Conservation (phyloP, 1,284 basidiomycete genomes). For the Nidula niveotomentosa region DNA sequence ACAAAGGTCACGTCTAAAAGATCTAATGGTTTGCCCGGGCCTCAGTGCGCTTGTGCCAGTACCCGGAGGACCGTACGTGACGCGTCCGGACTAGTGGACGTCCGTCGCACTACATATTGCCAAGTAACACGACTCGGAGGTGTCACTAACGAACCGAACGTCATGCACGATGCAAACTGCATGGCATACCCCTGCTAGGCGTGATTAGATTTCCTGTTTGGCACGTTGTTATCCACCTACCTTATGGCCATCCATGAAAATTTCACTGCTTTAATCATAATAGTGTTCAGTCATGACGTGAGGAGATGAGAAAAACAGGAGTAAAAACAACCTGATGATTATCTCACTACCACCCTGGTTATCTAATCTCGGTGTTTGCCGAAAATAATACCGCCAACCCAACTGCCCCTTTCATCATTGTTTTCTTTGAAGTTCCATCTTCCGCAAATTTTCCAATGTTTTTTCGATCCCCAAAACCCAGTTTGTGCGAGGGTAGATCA, state of each 20-base stretch:
- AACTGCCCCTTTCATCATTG: not conserved
- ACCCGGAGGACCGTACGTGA: not conserved
- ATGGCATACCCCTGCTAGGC: not conserved
- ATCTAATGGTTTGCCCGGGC: too few species aligned
- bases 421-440: not conserved
- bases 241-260: not conserved
- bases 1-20: not conserved
- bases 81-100: too few species aligned
- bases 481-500: too few species aligned
- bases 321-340: not conserved
- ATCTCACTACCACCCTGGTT: not conserved
- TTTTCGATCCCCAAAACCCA: too few species aligned
- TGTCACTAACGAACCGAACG: too few species aligned
- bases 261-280: not conserved
- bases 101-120: not conserved
- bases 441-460: too few species aligned
- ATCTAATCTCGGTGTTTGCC: constrained; percentile 19
- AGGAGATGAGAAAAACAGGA: not conserved
- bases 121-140: too few species aligned
- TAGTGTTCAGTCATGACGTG: not conserved
- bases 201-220: not conserved
- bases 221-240: not conserved
- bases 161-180: not conserved
- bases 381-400: not conserved
- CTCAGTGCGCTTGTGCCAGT: too few species aligned